Evolutionary conservation across 192 early-diverging fungal species (phyloP).

Genomic region (Coemansia sp.): DNA sequence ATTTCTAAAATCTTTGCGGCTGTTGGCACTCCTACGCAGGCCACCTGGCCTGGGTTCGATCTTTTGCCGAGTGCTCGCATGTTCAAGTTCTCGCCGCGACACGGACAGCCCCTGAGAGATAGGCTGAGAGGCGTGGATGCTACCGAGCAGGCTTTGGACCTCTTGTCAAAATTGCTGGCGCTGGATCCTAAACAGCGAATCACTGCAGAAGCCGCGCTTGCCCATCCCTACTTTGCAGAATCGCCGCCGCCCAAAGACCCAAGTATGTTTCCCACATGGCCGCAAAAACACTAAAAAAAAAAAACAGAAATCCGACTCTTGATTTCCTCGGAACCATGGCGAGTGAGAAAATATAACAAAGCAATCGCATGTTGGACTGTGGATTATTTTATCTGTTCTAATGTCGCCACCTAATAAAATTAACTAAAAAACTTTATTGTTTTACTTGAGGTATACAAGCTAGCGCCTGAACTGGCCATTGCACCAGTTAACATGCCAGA

Average conservation of each 20-base stretch:
- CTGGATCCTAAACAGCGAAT: slow-evolving; percentile 88
- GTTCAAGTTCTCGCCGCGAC: slow-evolving; percentile 60
- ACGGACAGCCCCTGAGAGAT: slow-evolving; percentile 21
- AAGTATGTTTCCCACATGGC: slow-evolving; percentile 92
- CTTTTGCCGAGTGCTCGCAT: slow-evolving; percentile 67
- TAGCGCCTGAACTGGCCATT: background rate
- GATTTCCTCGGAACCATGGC: too few species aligned
- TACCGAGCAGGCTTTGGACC: slow-evolving; percentile 61
- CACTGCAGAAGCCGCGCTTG: slow-evolving; percentile 83
- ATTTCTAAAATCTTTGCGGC: slow-evolving; percentile 81
- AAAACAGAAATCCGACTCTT: too few species aligned
- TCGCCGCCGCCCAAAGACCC: slow-evolving; percentile 88
- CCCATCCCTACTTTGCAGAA: slow-evolving; percentile 89
- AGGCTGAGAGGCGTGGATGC: slow-evolving; percentile 26
- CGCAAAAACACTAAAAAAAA: slow-evolving; percentile 65
- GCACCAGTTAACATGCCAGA: background rate
- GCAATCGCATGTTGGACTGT: too few species aligned
- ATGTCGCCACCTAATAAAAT: too few species aligned
- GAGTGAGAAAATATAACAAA: too few species aligned
- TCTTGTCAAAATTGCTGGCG: slow-evolving; percentile 70
- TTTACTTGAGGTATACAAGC: background rate
- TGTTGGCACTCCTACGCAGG: slow-evolving; percentile 81
- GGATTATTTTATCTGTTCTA: too few species aligned
- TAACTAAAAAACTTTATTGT: too few species aligned
- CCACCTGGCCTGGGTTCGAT: slow-evolving; percentile 70